phyloP scores from a whole-genome alignment of 495 filamentous ascomycete genomes.

The Tuber calosporum region DNA sequence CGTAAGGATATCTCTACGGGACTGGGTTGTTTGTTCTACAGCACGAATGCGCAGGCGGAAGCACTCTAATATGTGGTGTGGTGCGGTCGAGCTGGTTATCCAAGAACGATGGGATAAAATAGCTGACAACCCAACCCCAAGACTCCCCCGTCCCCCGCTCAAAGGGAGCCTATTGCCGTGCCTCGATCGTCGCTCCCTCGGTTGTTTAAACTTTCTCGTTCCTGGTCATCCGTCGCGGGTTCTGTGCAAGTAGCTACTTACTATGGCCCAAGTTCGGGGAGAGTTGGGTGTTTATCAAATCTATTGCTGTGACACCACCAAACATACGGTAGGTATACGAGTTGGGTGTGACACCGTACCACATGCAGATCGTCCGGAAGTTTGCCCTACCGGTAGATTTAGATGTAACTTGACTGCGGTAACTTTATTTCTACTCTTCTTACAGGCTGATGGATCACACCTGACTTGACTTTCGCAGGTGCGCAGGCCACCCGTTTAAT shows the following conservation, averaged over 20 bases:
- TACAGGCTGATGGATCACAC: not conserved
- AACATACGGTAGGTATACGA: no score
- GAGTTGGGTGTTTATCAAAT: no score
- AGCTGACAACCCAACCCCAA: not conserved
- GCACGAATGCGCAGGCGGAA: not conserved
- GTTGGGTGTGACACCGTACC: no score
- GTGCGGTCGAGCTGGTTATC: not conserved
- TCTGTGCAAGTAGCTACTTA: not conserved
- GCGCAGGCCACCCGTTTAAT: not conserved
- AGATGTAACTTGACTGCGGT: not conserved
- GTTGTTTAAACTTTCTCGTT: not conserved
- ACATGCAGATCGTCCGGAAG: not conserved
- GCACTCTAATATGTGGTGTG: no score
- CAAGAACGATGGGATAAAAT: not conserved
- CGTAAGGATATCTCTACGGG: not conserved
- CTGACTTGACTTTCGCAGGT: not conserved
- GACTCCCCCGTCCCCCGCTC: no score
- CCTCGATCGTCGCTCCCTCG: not conserved
- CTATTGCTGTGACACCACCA: no score
- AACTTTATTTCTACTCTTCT: not conserved
- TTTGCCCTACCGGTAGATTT: no score
- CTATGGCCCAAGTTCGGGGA: not conserved
- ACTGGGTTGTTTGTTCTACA: not conserved
- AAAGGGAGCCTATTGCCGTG: not conserved
- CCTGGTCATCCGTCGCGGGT: not conserved